phyloP scores from a whole-genome alignment of 495 filamentous ascomycete species.

The Podospora pseudoanserina region DNA sequence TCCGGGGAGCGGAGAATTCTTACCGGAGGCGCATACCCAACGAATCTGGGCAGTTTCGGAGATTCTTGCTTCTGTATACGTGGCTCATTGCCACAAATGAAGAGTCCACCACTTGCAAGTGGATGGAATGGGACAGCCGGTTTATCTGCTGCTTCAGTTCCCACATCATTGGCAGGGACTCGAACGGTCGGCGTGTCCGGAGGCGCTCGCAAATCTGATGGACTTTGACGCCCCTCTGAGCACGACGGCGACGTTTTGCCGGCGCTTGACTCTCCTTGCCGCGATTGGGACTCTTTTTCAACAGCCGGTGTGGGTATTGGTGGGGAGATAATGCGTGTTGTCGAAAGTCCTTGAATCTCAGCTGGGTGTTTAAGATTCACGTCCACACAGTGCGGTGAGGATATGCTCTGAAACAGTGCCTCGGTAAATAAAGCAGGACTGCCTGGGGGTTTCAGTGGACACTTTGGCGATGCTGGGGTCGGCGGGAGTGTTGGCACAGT shows the following conservation, averaged over 20 bases:
- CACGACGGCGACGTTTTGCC: background rate
- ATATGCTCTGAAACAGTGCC: background rate
- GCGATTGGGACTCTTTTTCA: background rate
- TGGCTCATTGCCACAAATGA: background rate
- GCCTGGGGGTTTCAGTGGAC: background rate
- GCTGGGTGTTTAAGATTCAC: background rate
- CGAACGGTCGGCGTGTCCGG: background rate
- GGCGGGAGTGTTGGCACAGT: background rate
- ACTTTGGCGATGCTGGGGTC: background rate
- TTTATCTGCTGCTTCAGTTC: background rate
- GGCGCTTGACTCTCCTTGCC: background rate
- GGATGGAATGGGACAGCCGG: background rate
- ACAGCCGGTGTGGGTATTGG: background rate
- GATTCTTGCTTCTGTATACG: background rate
- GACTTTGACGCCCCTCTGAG: background rate
- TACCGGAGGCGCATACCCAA: background rate
- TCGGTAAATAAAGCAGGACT: background rate
- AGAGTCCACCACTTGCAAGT: background rate
- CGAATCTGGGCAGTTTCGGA: background rate
- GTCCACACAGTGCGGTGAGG: background rate
- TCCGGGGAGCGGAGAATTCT: background rate
- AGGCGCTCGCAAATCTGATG: background rate
- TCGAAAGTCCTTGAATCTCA: background rate
- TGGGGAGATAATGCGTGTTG: background rate
- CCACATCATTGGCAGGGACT: no score